Base-by-base conservation (phyloP, 495 filamentous ascomycete species). In the Penicillium crystallinum region DNA sequence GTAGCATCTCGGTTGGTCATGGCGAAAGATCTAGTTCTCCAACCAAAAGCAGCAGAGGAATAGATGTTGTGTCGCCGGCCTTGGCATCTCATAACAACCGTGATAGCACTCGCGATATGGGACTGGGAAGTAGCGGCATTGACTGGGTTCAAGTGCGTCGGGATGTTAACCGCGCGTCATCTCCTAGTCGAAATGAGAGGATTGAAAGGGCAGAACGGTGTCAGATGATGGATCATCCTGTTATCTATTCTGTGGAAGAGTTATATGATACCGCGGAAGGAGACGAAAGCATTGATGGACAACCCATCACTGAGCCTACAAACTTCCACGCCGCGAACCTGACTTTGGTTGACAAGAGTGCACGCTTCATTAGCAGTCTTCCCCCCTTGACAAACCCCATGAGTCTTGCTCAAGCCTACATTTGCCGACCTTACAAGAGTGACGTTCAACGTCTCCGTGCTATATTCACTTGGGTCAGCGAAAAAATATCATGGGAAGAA, bases 81-180 rank as follows among this genome's bases (percentile, higher is more conserved):
- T 59, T 59, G 54, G 66, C 63, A 46, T 53, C 63, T 10, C 57
- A 67, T 29, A 60, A 58, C 9, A 64, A 52, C 41, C 74, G 72
- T 43, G 78, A 80, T 61, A 69, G 77, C 18, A 79, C 81, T 18
- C 75, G 81, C 37, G 88, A 92, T 33, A 84, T 84, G 77, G 89
- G 84, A 4, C 69, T 84, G 3, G 78, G 79, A 6, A 71, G 53
- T 38, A 79, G 69, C 34, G 69, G 77, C 25, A 82, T 87, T 21
- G 93, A 97, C 64, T 99, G 93, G 92, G 88, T 97, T 22, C 90
- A 97, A 64, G 90, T 97, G 22, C 85, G 93, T 41, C 81, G 92
- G 37, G 93, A 99, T 71, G 88, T 97, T 34, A 97, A 97, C 66
- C 81, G 93, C 14, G 91, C 92, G 11, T 97, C 95, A 60, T 91